Evolutionary conservation across 805 yeast genomes (phyloP).

Genomic region (Lipomyces mesembrius): DNA sequence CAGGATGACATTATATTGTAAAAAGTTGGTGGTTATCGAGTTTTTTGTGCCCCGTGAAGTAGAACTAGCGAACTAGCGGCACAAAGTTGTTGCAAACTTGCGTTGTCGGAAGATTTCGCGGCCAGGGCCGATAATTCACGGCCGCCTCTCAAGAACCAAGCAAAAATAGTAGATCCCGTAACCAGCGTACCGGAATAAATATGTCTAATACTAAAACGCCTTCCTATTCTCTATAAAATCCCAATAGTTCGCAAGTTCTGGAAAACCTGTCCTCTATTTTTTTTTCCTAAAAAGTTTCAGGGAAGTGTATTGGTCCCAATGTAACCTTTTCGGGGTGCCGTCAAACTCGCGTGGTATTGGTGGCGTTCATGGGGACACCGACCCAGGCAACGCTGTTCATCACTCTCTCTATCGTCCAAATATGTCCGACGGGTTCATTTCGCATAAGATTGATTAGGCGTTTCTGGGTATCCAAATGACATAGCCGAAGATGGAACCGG

Average conservation of each 20-base stretch:
- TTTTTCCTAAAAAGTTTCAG: neutral
- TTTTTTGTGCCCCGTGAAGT: neutral
- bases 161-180: neutral
- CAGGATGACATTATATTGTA: slow-evolving; percentile 20
- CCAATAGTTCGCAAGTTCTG: neutral
- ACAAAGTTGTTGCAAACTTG: neutral
- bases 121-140: neutral
- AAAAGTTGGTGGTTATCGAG: neutral
- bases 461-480: no score
- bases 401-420: neutral
- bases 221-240: neutral
- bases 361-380: neutral
- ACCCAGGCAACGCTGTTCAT: no score
- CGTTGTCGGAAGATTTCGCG: neutral
- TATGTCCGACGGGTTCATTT: no score
- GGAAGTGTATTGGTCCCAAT: neutral
- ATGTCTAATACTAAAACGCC: neutral
- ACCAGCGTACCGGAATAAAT: neutral
- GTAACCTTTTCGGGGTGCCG: neutral
- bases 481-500: no score
- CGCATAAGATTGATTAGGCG: no score
- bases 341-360: neutral
- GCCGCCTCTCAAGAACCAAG: neutral
- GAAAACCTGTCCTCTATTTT: neutral
- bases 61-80: neutral